Evolutionary conservation across 345 rosid species (phyloP), one percentile per base, ranked within the genome.

Genomic region (Ceriops zippeliana): DNA sequence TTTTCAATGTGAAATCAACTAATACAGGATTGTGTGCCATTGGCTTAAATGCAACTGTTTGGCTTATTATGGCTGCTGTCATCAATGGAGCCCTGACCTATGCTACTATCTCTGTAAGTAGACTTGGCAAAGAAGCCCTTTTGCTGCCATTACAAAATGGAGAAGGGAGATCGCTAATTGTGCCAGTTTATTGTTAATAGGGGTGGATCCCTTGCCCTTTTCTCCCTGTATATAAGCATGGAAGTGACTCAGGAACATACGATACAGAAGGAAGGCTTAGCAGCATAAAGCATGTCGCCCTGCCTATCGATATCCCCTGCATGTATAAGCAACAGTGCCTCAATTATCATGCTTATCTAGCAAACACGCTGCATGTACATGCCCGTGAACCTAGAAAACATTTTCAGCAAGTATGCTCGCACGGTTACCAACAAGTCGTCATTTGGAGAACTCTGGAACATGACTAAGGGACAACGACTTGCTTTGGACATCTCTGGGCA

Each of bases 151-250:
- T 37, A 2, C 17, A 42, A 42, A 42, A 31, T 62, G 30, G 52
- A 34, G 61, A 31, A 15, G 17, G 60, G 47, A 37, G 17, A 22
- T 32, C 6, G 16, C 21, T 24, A 19, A 35, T 70, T 20, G n/a
- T 52, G 3, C 10, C 3, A 47, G 31, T 31, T 13, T 17, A 19
- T 10, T 58, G 5, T 31, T 32, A 17, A 10, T 58, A 88, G 96
- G 89, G 92, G 16, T 91, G 97, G 96, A 21, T 93, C 9, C 98
- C 96, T 7, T 86, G 89, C 34, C 95, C 86, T 3, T 75, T 89
- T 71, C 79, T 89, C 5, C 97, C 97, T 7, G 81, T 90, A 26
- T 83, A 90, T 79, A 89, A 87, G 76, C 96, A 90, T 11, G 93
- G 97, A 13, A 89, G 97, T 35, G 97, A 84, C 62, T 79, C 86